These are phyloP conservation scores for Yamadazyma dendronema DNA, from an alignment of 1,139 yeast genomes.

Conservation along the genomic window DNA sequence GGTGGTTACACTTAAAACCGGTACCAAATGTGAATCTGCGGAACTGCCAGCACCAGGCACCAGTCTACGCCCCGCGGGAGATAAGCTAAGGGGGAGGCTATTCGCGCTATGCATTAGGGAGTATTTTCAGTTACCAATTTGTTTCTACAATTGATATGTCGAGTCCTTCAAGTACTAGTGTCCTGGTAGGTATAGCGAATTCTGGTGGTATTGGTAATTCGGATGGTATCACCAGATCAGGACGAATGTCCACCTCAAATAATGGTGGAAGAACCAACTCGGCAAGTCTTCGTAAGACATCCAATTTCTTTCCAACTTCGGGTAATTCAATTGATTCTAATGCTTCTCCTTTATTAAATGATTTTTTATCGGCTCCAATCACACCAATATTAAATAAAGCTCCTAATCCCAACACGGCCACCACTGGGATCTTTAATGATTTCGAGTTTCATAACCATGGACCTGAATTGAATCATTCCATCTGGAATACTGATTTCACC, in stretches of 20 bases:
- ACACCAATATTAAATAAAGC: constrained; percentile 14
- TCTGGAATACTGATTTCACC: constrained; percentile 11
- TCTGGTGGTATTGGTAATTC: too few species aligned
- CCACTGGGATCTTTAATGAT: constrained; percentile 16
- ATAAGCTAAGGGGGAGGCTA: not conserved
- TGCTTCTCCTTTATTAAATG: constrained; percentile 11
- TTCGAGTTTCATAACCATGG: constrained; percentile 8
- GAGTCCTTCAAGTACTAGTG: too few species aligned
- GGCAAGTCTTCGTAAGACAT: constrained; percentile 17
- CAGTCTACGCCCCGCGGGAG: not conserved
- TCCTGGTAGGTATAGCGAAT: too few species aligned
- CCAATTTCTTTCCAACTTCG: constrained; percentile 17
- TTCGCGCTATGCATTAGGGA: not conserved
- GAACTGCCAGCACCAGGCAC: too few species aligned
- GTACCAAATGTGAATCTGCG: too few species aligned
- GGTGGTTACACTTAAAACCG: too few species aligned
- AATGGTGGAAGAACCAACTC: too few species aligned
- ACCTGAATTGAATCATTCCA: constrained; percentile 7
- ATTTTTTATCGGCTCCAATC: constrained; percentile 16
- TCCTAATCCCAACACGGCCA: constrained; percentile 7
- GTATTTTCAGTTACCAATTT: too few species aligned
- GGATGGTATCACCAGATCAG: too few species aligned
- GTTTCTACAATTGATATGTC: too few species aligned
- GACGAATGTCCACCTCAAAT: too few species aligned
- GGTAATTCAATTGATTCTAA: not conserved